These are phyloP conservation scores for Neocatenulostroma microsporum DNA, from an alignment of 2,329 filamentous ascomycete species.

Conservation along the genomic window DNA sequence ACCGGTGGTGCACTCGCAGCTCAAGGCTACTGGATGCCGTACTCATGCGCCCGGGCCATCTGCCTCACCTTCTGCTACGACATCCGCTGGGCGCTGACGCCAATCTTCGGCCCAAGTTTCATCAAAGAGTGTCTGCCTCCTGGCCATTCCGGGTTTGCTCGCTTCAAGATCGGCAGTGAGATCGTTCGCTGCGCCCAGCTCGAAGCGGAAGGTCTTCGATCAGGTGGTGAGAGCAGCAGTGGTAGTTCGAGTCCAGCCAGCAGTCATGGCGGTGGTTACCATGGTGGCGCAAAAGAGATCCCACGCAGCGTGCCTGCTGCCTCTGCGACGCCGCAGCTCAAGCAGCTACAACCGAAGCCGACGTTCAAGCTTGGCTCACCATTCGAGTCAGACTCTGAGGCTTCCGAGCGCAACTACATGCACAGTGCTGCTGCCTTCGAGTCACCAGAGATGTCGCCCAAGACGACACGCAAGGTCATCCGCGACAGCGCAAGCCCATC, in stretches of 20 bases:
- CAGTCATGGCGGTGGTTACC: constrained; percentile 4
- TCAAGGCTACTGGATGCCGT: constrained; percentile 98
- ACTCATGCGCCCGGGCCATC: constrained; percentile 72
- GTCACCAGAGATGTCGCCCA: constrained; percentile 25
- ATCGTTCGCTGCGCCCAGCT: constrained; percentile 31
- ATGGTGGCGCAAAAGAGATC: constrained; percentile 8
- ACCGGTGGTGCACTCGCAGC: constrained; percentile 85
- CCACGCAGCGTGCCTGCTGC: constrained; percentile 16
- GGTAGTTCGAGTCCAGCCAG: constrained; percentile 2
- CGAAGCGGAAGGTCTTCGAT: constrained; percentile 34
- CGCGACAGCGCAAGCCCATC: too few species aligned
- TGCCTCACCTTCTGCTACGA: constrained; percentile 82
- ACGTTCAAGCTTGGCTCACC: constrained; percentile 21
- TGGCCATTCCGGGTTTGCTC: constrained; percentile 50
- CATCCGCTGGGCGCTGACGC: constrained; percentile 79
- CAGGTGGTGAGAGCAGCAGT: constrained; percentile 12
- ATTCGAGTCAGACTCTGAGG: constrained; percentile 16
- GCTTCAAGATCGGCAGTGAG: constrained; percentile 34
- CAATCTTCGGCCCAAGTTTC: constrained; percentile 81
- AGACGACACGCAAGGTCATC: constrained; percentile 12
- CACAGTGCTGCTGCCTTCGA: constrained; percentile 10
- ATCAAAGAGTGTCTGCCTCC: constrained; percentile 60
- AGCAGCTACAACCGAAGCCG: constrained; percentile 12
- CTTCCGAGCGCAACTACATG: constrained; percentile 8
- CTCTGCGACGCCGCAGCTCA: not conserved